A percentile compares a stretch with the other conserved stretches of the same genome.
Conservation (phyloP, 2,329 filamentous ascomycete genomes). For the Hysterium pulicare region DNA sequence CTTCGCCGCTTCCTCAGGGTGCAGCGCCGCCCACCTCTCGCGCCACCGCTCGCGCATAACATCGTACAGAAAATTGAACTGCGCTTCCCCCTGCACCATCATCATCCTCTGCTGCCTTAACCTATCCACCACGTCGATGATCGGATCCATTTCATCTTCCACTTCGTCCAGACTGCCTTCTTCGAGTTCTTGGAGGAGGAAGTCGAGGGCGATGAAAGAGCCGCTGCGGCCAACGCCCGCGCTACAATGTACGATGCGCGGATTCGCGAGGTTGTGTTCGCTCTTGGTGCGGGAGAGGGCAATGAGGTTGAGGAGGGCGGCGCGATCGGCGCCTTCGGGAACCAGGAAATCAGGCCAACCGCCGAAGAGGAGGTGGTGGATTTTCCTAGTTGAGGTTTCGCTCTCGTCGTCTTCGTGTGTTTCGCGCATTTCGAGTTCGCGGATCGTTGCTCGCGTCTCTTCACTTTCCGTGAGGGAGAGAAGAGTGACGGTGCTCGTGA, state of each 20-base stretch:
- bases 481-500: slow-evolving; percentile 67
- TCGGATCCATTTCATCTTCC: slow-evolving; percentile 58
- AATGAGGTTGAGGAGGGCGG: slow-evolving; percentile 67
- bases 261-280: slow-evolving; percentile 49
- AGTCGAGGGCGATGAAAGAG: slow-evolving; percentile 95
- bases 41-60: slow-evolving; percentile 73
- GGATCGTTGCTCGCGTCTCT: slow-evolving; percentile 63
- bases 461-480: slow-evolving; percentile 53
- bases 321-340: slow-evolving; percentile 65
- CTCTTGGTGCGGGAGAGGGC: slow-evolving; percentile 58
- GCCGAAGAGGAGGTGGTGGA: slow-evolving; percentile 83
- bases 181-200: slow-evolving; percentile 78
- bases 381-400: slow-evolving; percentile 63
- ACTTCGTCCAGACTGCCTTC: slow-evolving; percentile 61
- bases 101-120: slow-evolving; percentile 84
- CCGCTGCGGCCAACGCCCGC: slow-evolving; percentile 92
- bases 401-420: slow-evolving; percentile 42
- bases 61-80: slow-evolving; percentile 86
- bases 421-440: slow-evolving; percentile 59
- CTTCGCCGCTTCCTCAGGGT: slow-evolving; percentile 26
- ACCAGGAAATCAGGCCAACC: slow-evolving; percentile 90
- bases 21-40: slow-evolving; percentile 43
- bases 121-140: slow-evolving; percentile 74
- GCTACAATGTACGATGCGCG: slow-evolving; percentile 70
- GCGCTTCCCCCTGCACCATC: slow-evolving; percentile 89